A percentile compares a stretch with the other conserved stretches of the same genome.
Evolutionary conservation across 306 rosid species (phyloP).

Genomic region (Mucuna pruriens): DNA sequence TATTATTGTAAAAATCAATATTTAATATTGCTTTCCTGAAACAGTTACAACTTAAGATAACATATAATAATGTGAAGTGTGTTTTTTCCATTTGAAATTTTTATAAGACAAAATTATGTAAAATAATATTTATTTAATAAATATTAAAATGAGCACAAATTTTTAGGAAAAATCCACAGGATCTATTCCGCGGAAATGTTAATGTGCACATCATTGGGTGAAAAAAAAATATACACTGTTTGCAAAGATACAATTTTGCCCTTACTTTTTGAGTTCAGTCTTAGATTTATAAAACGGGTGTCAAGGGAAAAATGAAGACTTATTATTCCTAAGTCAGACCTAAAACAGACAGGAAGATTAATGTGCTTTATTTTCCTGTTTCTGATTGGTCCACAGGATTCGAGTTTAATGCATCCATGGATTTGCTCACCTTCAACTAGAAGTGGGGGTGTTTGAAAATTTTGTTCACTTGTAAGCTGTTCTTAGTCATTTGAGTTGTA

Average conservation of each 20-base stretch:
- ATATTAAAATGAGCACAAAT: neutral
- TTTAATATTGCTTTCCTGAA: neutral
- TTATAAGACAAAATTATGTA: neutral
- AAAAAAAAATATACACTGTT: neutral
- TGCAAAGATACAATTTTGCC: neutral
- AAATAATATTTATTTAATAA: neutral
- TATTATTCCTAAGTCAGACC: conserved; percentile 47
- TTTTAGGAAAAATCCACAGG: neutral
- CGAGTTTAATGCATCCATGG: conserved; percentile 24
- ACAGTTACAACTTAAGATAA: neutral
- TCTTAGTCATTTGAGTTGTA: neutral
- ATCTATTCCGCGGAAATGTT: neutral
- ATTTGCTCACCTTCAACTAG: neutral
- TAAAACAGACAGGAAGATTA: conserved; percentile 19
- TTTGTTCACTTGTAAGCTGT: neutral
- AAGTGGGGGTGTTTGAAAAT: conserved; percentile 21
- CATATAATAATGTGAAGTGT: neutral
- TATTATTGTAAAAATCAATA: neutral
- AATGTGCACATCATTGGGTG: neutral
- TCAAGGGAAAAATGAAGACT: conserved; percentile 44
- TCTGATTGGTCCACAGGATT: conserved; percentile 40
- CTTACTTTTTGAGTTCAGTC: neutral
- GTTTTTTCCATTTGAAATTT: neutral
- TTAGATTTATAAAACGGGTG: conserved; percentile 14
- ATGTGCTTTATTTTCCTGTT: conserved; percentile 22